A percentile compares a stretch with the other conserved stretches of the same genome.
Evolutionary conservation across 495 filamentous ascomycete species (phyloP).

Genomic region (Xylaria venustula): DNA sequence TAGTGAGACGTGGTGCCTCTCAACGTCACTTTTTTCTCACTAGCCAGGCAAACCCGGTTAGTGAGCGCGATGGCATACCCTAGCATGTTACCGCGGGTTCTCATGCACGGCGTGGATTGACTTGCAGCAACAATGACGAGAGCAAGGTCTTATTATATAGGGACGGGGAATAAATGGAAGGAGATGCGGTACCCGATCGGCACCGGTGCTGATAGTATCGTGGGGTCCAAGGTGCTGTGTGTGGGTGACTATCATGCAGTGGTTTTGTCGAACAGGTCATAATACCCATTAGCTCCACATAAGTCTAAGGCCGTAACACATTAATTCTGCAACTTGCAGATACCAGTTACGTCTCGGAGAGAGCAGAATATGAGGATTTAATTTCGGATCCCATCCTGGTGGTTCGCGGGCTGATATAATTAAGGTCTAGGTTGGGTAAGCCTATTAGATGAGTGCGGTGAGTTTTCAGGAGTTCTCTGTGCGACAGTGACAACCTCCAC

Average conservation of each 20-base stretch:
- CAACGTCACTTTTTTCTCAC: not conserved
- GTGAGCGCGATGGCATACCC: not conserved
- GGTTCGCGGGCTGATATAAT: conserved; percentile 11
- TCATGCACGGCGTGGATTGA: not conserved
- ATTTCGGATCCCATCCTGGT: conserved; percentile 12
- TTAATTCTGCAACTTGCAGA: conserved; percentile 32
- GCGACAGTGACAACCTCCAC: conserved; percentile 13
- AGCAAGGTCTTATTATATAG: conserved; percentile 1
- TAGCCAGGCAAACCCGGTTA: not conserved
- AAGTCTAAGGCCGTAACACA: conserved; percentile 32
- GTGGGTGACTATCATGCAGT: conserved; percentile 32
- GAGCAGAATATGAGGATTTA: conserved; percentile 7
- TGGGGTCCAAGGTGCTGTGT: conserved; percentile 31
- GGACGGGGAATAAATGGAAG: conserved; percentile 25
- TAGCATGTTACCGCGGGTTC: not conserved
- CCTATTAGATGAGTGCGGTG: conserved; percentile 12
- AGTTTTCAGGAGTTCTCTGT: conserved; percentile 11
- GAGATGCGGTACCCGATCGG: conserved; percentile 32
- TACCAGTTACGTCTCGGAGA: conserved; percentile 23
- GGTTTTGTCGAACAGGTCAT: conserved; percentile 31
- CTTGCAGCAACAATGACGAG: not conserved
- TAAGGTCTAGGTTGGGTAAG: conserved; percentile 7
- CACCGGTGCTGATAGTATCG: conserved; percentile 29
- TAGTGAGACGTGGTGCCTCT: conserved; percentile 11
- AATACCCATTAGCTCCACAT: conserved; percentile 34